Conservation (phyloP, 371 early-diverging fungal genomes). For the Rhizopus arrhizus region DNA sequence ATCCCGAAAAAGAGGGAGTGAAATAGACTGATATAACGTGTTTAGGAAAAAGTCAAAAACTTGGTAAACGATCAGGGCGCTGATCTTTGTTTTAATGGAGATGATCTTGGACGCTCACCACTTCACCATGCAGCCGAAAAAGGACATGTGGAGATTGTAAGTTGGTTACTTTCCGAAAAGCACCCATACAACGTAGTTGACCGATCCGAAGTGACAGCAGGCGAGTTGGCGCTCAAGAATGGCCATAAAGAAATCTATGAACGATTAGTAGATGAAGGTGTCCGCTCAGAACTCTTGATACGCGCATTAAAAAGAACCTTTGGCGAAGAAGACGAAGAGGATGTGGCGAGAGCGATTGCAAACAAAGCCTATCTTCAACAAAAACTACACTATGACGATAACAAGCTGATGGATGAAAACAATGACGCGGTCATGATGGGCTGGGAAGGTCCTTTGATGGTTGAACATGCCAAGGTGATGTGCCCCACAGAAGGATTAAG, state of each 20-base stretch:
- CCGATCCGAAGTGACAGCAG: slow-evolving; percentile 47
- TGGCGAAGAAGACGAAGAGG: slow-evolving; percentile 37
- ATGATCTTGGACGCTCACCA: slow-evolving; percentile 49
- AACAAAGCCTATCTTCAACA: slow-evolving; percentile 80
- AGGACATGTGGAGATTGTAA: slow-evolving; percentile 57
- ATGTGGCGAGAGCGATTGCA: slow-evolving; percentile 47
- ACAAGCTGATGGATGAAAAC: slow-evolving; percentile 80
- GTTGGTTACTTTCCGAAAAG: slow-evolving; percentile 56
- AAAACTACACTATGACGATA: slow-evolving; percentile 77
- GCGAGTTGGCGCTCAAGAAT: slow-evolving; percentile 58
- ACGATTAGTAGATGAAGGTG: slow-evolving; percentile 79
- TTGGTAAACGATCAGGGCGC: slow-evolving; percentile 36
- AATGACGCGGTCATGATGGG: slow-evolving; percentile 97
- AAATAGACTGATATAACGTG: background rate
- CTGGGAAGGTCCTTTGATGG: slow-evolving; percentile 96
- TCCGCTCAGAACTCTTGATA: slow-evolving; percentile 81
- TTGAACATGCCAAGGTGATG: slow-evolving; percentile 82
- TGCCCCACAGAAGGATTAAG: slow-evolving; percentile 66
- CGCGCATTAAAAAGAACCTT: slow-evolving; percentile 50
- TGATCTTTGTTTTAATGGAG: slow-evolving; percentile 49
- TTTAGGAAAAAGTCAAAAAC: slow-evolving; percentile 44
- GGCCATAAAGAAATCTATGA: slow-evolving; percentile 55
- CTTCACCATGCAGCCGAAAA: slow-evolving; percentile 53
- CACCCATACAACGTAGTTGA: slow-evolving; percentile 59
- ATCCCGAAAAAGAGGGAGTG: too few species aligned